These are phyloP conservation scores for Scleroderma citrinum DNA, from an alignment of 768 basidiomycete species.

Conservation along the genomic window DNA sequence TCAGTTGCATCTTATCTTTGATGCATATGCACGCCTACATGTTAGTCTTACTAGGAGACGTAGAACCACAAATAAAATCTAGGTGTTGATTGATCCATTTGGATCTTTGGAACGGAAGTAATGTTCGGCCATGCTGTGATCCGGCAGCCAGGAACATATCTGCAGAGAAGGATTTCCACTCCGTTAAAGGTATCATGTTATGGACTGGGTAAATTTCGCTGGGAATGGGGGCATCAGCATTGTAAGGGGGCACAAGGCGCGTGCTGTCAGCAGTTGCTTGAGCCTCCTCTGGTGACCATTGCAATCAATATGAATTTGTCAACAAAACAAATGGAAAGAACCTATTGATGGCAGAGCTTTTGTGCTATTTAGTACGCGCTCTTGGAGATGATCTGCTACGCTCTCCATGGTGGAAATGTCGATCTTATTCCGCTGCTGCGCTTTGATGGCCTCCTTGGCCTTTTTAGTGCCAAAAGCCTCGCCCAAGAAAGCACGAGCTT, in stretches of 20 bases:
- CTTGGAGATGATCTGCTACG: slow-evolving; percentile 76
- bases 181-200: slow-evolving; percentile 71
- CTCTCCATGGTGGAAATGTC: slow-evolving; percentile 85
- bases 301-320: slow-evolving; percentile 1
- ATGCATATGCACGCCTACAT: slow-evolving; percentile 41
- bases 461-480: slow-evolving; percentile 95
- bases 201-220: slow-evolving; percentile 71
- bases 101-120: slow-evolving; percentile 59
- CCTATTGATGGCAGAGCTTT: slow-evolving; percentile 64
- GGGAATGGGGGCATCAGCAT: slow-evolving; percentile 58
- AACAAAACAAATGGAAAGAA: slow-evolving; percentile 1
- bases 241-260: slow-evolving; percentile 73
- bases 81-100: slow-evolving; percentile 72
- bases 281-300: slow-evolving; percentile 48
- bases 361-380: slow-evolving; percentile 72
- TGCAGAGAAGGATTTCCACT: slow-evolving; percentile 68
- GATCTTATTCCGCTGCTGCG: slow-evolving; percentile 84
- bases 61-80: slow-evolving; percentile 29
- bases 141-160: slow-evolving; percentile 48
- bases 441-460: slow-evolving; percentile 78
- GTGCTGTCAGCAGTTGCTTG: slow-evolving; percentile 56
- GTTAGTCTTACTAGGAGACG: slow-evolving; percentile 51
- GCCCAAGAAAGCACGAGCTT: slow-evolving; percentile 74
- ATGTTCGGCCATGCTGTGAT: slow-evolving; percentile 41
- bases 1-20: slow-evolving; percentile 2